Percentiles rank a stretch among this genome's conserved stretches.
Evolutionary conservation across 2,329 filamentous ascomycete species (phyloP).

Genomic region (Fusarium longipes): DNA sequence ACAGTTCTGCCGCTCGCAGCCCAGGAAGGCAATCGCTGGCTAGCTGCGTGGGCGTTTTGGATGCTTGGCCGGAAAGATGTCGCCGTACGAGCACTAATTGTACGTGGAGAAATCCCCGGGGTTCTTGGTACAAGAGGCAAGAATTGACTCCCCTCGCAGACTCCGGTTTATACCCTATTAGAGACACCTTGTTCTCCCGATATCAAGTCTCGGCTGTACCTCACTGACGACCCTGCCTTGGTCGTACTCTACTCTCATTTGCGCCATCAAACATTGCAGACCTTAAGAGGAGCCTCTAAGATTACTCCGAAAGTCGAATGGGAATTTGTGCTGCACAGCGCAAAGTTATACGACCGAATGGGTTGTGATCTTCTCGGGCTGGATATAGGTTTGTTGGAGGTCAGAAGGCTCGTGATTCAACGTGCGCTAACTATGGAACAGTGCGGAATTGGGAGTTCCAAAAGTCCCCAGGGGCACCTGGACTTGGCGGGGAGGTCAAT

Average conservation of each 20-base stretch:
- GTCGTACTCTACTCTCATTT: constrained; percentile 89
- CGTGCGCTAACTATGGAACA: constrained; percentile 46
- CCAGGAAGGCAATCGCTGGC: constrained; percentile 88
- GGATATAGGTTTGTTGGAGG: constrained; percentile 72
- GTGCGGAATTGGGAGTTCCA: constrained; percentile 87
- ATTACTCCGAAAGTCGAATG: constrained; percentile 83
- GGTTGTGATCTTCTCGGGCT: constrained; percentile 91
- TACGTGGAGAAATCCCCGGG: constrained; percentile 56
- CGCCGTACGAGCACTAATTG: constrained; percentile 84
- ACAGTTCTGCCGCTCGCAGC: constrained; percentile 82
- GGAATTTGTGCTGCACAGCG: constrained; percentile 89
- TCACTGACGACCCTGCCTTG: constrained; percentile 90
- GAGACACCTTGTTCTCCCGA: constrained; percentile 75
- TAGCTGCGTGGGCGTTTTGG: constrained; percentile 96
- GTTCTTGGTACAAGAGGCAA: background rate
- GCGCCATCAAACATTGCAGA: constrained; percentile 82
- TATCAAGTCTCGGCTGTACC: constrained; percentile 79
- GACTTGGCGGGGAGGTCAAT: constrained; percentile 64
- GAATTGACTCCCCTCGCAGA: constrained; percentile 58
- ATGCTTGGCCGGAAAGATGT: constrained; percentile 85
- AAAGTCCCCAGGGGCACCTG: constrained; percentile 53
- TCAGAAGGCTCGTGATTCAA: background rate
- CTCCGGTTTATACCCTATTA: constrained; percentile 80
- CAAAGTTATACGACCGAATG: constrained; percentile 87
- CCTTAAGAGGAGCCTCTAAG: constrained; percentile 84